phyloP scores from a whole-genome alignment of 1,139 yeast species.

The Zygosaccharomyces sapae region DNA sequence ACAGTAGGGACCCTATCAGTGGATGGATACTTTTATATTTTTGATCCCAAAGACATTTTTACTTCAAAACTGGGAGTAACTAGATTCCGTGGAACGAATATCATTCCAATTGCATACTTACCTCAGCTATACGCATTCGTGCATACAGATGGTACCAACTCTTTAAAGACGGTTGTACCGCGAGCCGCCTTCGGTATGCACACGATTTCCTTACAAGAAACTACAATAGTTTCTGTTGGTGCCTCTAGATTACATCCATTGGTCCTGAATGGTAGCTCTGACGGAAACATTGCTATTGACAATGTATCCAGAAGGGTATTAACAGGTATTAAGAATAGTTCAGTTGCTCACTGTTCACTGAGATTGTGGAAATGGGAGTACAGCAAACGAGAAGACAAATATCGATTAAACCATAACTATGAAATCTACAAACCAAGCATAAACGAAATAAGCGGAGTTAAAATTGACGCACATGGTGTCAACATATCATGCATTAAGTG shows the following conservation, averaged over 20 bases:
- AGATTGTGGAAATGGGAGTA: slow-evolving; percentile 43
- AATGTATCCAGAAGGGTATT: slow-evolving; percentile 43
- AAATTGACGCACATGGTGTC: slow-evolving; percentile 52
- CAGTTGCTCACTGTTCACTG: slow-evolving; percentile 32
- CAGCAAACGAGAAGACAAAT: slow-evolving; percentile 35
- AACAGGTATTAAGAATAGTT: slow-evolving; percentile 40
- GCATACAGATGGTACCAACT: slow-evolving; percentile 42
- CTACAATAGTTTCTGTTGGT: slow-evolving; percentile 41
- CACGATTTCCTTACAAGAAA: slow-evolving; percentile 40
- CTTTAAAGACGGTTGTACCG: slow-evolving; percentile 39
- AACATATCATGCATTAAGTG: slow-evolving; percentile 55
- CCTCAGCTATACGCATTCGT: slow-evolving; percentile 41
- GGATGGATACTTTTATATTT: slow-evolving; percentile 44
- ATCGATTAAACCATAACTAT: slow-evolving; percentile 39
- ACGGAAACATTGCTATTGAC: slow-evolving; percentile 49
- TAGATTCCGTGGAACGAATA: slow-evolving; percentile 38
- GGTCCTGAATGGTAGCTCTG: slow-evolving; percentile 55
- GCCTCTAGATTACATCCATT: slow-evolving; percentile 55
- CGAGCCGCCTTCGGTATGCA: slow-evolving; percentile 39
- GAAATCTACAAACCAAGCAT: slow-evolving; percentile 28
- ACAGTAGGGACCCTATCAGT: slow-evolving; percentile 46
- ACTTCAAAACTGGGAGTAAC: slow-evolving; percentile 37
- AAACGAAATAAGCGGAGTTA: slow-evolving; percentile 32
- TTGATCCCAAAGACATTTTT: slow-evolving; percentile 43
- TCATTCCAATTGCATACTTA: slow-evolving; percentile 37